Base-by-base conservation (phyloP, 2,329 filamentous ascomycete species). In the Pseudogymnoascus destructans region DNA sequence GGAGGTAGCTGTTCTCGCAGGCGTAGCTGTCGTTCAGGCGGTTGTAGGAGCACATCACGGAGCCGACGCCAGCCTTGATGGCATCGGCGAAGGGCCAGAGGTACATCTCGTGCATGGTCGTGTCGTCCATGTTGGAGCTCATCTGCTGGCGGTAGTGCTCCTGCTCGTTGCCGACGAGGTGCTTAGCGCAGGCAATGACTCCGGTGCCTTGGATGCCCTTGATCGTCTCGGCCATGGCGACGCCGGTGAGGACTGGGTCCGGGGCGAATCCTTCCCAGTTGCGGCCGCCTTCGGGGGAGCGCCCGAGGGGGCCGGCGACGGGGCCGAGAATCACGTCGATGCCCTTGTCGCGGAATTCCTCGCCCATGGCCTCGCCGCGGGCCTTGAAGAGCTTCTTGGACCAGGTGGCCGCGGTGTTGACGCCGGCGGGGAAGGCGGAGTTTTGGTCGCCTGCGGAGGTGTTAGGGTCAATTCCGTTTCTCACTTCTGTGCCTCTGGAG, bases 41-140 rank as follows among this genome's bases (percentile, higher is more conserved):
- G 66, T 89, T 86, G 65, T 95, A 95, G 0, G 84, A 83, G 70
- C 89, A 89, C 90, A 95, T 95, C 58, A 95, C 75, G 3, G 84
- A 84, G 1, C 81, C 86, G 2, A 90, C 87, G 30, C 89, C 89
- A 8, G 87, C 88, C 58, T 80, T 81, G 52, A 95, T 67, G 6
- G 71, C 68, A 62, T 72, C 68, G 49, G 76, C 76, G 64, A 82
- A 83, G 1, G 80, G 79, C 80, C 80, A 82, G 5, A 78, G 67
- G 61, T 81, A 82, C 1, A 82, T 68, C 67, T 84, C 81, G 63
- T 84, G 80, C 66, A 83, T 73, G 3, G 80, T 80, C 11, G 79
- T 71, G 65, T 84, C 82, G 56, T 81, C 79, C n/a, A 81, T 71
- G 64, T 82, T 80, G 5, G 67, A 64, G 33, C 33, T 36, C n/a